Conservation (phyloP, 2,329 filamentous ascomycete genomes). For the Ophiostoma montium region DNA sequence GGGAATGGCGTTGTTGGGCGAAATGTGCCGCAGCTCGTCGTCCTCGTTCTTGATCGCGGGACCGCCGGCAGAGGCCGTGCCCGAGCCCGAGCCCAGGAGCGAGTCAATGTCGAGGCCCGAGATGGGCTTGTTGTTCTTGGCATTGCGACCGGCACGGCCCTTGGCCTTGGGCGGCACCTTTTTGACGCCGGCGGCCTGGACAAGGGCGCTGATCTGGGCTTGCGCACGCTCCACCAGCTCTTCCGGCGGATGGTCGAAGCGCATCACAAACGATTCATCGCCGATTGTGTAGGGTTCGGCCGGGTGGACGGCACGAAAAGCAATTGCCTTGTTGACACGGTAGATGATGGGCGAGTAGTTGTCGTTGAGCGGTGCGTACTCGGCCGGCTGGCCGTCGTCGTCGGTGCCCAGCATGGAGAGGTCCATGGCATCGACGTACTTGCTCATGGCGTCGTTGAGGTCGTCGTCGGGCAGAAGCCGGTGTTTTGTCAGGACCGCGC, state of each 20-base stretch:
- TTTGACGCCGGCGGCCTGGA: conserved; percentile 64
- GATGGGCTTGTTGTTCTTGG: conserved; percentile 53
- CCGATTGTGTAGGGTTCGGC: conserved; percentile 47
- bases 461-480: conserved; percentile 66
- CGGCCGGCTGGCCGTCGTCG: conserved; percentile 51
- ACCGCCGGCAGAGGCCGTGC: conserved; percentile 17
- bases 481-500: conserved; percentile 66
- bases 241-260: conserved; percentile 58
- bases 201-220: conserved; percentile 47
- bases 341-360: conserved; percentile 79
- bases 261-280: conserved; percentile 46
- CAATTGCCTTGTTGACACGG: conserved; percentile 73
- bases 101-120: conserved; percentile 80
- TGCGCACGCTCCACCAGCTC: conserved; percentile 46
- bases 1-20: conserved; percentile 64
- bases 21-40: conserved; percentile 24
- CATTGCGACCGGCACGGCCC: conserved; percentile 54
- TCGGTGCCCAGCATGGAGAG: conserved; percentile 56
- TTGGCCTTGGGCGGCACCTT: conserved; percentile 73
- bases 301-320: conserved; percentile 65
- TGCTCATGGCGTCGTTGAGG: conserved; percentile 68
- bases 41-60: conserved; percentile 15
- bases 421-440: conserved; percentile 90
- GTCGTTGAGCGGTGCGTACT: conserved; percentile 69
- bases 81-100: conserved; percentile 42